Percentiles rank a stretch among this genome's conserved stretches.
phyloP scores from a whole-genome alignment of 148 eudicot genomes.

The Silene uniflora region DNA sequence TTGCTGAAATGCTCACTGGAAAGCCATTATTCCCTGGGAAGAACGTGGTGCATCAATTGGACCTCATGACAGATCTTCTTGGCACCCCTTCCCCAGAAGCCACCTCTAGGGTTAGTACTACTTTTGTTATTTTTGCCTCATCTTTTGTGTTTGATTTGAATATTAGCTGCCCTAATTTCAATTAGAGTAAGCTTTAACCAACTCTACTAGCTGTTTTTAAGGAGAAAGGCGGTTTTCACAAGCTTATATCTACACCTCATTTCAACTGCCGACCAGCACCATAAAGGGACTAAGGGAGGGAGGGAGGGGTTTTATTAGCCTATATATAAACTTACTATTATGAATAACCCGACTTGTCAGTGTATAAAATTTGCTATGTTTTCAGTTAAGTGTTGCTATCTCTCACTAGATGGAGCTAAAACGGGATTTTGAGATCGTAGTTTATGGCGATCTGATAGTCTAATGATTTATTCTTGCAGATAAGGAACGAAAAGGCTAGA shows the following conservation, averaged over 20 bases:
- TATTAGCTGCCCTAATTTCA: background rate
- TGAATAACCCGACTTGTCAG: background rate
- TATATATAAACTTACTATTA: background rate
- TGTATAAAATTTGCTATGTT: background rate
- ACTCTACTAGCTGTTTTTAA: background rate
- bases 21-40: conserved; percentile 92
- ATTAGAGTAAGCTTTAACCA: background rate
- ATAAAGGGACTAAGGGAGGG: background rate
- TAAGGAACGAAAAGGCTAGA: conserved; percentile 85
- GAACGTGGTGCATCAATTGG: conserved; percentile 87
- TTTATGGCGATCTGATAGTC: background rate
- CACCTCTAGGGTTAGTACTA: conserved; percentile 59
- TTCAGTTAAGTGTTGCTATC: background rate
- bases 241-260: background rate
- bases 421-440: background rate
- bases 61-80: conserved; percentile 84
- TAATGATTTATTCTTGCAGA: conserved; percentile 42
- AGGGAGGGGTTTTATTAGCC: background rate
- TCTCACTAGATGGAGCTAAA: background rate
- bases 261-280: background rate
- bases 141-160: background rate
- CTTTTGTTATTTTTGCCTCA: background rate
- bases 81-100: conserved; percentile 77
- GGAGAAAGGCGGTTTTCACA: background rate
- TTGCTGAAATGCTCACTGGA: conserved; percentile 88